Base-by-base conservation (phyloP, 306 rosid genomes). In the Rosa rugosa region DNA sequence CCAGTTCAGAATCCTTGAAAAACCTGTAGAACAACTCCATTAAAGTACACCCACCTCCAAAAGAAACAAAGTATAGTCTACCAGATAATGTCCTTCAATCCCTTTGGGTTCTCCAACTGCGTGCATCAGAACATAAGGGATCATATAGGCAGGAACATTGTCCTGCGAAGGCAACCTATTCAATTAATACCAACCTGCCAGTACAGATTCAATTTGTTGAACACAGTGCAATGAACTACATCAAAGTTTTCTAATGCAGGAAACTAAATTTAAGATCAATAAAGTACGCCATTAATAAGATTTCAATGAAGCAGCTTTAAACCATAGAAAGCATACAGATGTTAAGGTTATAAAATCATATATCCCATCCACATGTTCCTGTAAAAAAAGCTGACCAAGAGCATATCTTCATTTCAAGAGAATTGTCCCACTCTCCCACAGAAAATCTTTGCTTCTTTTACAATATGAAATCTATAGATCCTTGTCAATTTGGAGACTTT, bases 121-220 rank as follows among this genome's bases (percentile, higher is more conserved):
- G 90, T 65, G 93, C 50, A 41, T 93, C 94, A 57, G 89, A 73
- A 70, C 91, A 86, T 13, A 93, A 88, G 75, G 91, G 98, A 83
- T 93, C 98, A 60, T 87, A 93, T 40, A 93, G 92, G 84, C 93
- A 87, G 71, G 80, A 75, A 73, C 81, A 69, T 76, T 97, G 79
- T 38, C 89, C 91, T 89, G 41, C 78, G 88, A 25, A 77, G 69
- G 56, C 53, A 80, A 74, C 49, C 80, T 59, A 57, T 78, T 72
- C 53, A 63, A 82, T 73, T 74, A 38, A 59, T 66, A 72, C 36
- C 11, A 12, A 27, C 53, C 10, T 10, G 17, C 17, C 5, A 18
- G 34, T 14, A 47, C 16, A 46, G 45, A 47, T 71, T 71, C 60
- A 16, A 25, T 5, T 51, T 47, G 60, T 71, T 3, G 23, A 71